Base-by-base conservation (phyloP, 371 early-diverging fungal species). In the Fennellomyces sp. region DNA sequence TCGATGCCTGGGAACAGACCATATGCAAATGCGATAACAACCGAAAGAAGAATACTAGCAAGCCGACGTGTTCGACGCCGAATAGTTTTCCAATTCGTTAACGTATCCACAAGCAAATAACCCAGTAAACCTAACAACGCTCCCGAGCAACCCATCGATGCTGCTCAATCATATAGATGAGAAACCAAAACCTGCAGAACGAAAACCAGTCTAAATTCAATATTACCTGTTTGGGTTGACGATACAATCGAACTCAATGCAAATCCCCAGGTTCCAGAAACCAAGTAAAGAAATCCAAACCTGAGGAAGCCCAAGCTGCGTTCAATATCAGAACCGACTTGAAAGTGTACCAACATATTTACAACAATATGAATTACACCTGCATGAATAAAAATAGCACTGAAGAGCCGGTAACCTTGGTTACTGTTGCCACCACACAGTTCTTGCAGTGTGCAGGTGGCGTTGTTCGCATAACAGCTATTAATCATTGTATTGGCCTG, bases 311-410 rank as follows among this genome's bases (percentile, higher is more conserved):
- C 91, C 66, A 87, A 84, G 21, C 83, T 85, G 31, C 68, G 63
- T 66, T 94, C 94, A 63, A 94, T 61, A 39, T 82, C 69, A 7
- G 73, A 76, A 11, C 89, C 90, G 4, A 85, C 68, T 28, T 70
- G 65, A 39, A 88, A 53, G 52, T 91, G 92, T 30, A 87, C 78
- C 10, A 72, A 21, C 45, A 90, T 15, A 69, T 92, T 91, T 60
- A 91, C 65, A 3, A 82, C 5, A 23, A 90, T 60, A 64, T 92
- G 93, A 0, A 91, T 28, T 1, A 91, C 45, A 11, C 93, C 94
- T 35, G 83, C 91, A 68, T 92, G 94, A 56, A 94, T 72, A 58
- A 91, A 89, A 28, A 92, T 78, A 19, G 92, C 83, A 15, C 80
- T 69, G 35, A 93, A 74, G 60, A 93, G 89, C 10, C 93, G 75